Evolutionary conservation across 805 yeast species (phyloP), one percentile per base, ranked within the genome.

Genomic region (Kazachstania martiniae): DNA sequence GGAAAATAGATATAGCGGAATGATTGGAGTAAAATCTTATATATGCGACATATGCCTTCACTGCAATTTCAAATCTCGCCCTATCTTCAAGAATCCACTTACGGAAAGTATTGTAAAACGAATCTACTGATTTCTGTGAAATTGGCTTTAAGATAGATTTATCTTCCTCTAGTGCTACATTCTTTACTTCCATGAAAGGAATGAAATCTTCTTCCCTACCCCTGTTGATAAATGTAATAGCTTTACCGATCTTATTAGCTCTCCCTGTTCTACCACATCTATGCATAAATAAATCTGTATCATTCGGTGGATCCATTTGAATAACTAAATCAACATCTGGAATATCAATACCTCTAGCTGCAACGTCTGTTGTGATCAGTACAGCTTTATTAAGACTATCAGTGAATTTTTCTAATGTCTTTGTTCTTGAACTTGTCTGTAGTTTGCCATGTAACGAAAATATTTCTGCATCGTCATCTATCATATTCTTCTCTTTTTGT

Each of bases 231-330:
- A 91, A 66, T 1, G 83, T 74, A 3, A 85, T 62, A 0, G 94
- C 94, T 36, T 67, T 70, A 3, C 98, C 98, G 4, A 66, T 66
- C 39, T 74, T 73, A 37, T 89, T 87, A 0, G 96, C 96, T 39
- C 98, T 65, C 0, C 94, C 98, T 0, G 98, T 85, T 49, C 98
- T 70, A 15, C 98, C 98, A 58, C 89, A 82, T 51, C 98, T 70
- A 55, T 91, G 98, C 27, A 89, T 67, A 49, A 89, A 91, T 51
- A 85, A 73, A 49, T 81, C 93, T 0, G 96, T 84, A 43, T 87
- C 95, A 0, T 85, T 75, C 1, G 98, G 98, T 2, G 97, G 94
- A 42, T 91, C 97, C 16, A 89, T 45, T 52, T 91, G 98, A n/a
- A 91, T 61, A 3, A 89, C 97, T 17, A 87, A 59, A 49, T 91